Conservation (phyloP, 768 basidiomycete genomes). For the Suillus discolor region DNA sequence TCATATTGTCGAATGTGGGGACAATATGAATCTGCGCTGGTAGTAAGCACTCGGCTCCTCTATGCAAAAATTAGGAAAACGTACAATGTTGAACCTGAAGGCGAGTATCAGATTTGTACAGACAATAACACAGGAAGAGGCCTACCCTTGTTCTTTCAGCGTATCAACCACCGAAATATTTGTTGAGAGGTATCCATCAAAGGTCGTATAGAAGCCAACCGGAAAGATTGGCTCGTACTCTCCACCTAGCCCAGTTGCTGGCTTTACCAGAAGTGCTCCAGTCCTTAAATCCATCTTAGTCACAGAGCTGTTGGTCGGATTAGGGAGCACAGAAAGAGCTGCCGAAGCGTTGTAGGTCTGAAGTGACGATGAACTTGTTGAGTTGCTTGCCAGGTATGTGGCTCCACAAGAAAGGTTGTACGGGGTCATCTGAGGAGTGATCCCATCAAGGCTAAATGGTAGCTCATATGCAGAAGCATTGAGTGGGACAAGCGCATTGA, state of each 20-base stretch:
- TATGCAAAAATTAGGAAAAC: conserved; percentile 12
- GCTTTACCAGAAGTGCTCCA: conserved; percentile 55
- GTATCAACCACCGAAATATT: conserved; percentile 31
- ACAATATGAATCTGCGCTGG: conserved; percentile 62
- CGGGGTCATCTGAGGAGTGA: conserved; percentile 42
- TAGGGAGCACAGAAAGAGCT: conserved; percentile 50
- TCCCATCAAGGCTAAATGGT: conserved; percentile 47
- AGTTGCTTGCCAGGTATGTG: conserved; percentile 35
- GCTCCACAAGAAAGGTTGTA: conserved; percentile 34
- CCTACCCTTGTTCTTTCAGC: conserved; percentile 34
- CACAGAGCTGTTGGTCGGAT: conserved; percentile 53
- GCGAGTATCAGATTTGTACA: background rate
- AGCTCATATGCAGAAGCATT: conserved; percentile 54
- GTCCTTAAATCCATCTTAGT: conserved; percentile 66
- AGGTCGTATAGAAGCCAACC: conserved; percentile 46
- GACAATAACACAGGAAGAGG: background rate
- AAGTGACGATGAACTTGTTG: conserved; percentile 26
- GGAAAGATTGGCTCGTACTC: conserved; percentile 54
- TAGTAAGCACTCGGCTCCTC: background rate
- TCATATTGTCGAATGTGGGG: conserved; percentile 64
- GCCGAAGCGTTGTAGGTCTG: conserved; percentile 50
- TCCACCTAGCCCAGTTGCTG: conserved; percentile 51
- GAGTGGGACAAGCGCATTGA: conserved; percentile 48
- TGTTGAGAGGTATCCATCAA: conserved; percentile 33
- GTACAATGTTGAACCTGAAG: conserved; percentile 33